Base-by-base conservation (phyloP, 768 basidiomycete genomes). In the Boletus rex-veris region DNA sequence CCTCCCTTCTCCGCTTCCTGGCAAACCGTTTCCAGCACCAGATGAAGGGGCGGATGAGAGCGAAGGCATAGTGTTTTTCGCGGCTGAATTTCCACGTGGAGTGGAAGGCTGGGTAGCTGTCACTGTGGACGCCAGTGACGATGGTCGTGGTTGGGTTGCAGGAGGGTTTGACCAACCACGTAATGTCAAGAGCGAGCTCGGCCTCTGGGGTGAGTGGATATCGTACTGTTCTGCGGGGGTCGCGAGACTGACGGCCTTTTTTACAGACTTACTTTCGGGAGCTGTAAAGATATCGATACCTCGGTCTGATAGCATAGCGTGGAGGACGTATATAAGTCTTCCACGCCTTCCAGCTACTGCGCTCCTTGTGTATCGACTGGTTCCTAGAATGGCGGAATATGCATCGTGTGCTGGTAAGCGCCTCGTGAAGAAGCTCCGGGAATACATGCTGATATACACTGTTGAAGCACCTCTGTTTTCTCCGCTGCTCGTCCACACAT, bases 11-110 rank as follows among this genome's bases (percentile, higher is more conserved):
- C 83, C 86, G 24, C 60, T 75, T 10, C 73, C 75, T 11, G 80
- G 76, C 3, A 70, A 68, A 39, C 67, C 73, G 11, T 91, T 90
- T 59, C 90, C 89, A 6, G 71, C 80, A 0, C 85, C 88, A 14
- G 68, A 80, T 15, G 83, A 86, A 67, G 89, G 89, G 0, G 67
- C 79, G 0, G 86, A 88, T 48, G 88, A 92, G 65, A 86, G 85
- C 9, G 88, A 90, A 52, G 88, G 87, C 0, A 73, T 86, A 2
- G 84, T 84, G 5, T 70, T 85, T 24, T 89, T 80, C 61, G 84
- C 86, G 62, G 79, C 77, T 10, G 69, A 75, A 38, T 40, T 85
- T 16, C 59, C 69, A 3, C 28, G 7, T 39, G 62, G 36, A 6
- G 43, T 54, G 16, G 55, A 59, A 11, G 66, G 68, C 7, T 82